Conservation (phyloP, 2,329 filamentous ascomycete genomes). For the Monosporascus sp. region DNA sequence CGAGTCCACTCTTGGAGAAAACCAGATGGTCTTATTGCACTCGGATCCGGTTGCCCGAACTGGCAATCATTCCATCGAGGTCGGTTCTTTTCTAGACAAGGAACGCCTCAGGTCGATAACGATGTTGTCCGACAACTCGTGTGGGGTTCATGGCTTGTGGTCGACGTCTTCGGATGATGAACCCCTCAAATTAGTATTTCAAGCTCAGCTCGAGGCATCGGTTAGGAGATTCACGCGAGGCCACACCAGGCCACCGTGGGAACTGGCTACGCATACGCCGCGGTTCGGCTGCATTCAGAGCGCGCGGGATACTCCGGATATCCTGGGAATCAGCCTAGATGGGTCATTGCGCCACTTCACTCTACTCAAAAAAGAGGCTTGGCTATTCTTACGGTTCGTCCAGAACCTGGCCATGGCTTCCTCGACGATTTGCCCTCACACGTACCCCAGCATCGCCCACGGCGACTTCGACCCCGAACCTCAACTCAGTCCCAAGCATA, state of each 20-base stretch:
- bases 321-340: constrained; percentile 63
- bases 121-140: constrained; percentile 43
- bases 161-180: constrained; percentile 37
- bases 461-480: constrained; percentile 31
- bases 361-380: constrained; percentile 56
- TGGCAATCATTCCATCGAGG: constrained; percentile 41
- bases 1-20: constrained; percentile 28
- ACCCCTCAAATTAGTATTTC: constrained; percentile 46
- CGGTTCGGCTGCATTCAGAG: constrained; percentile 40
- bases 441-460: constrained; percentile 17
- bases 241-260: constrained; percentile 49
- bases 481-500: constrained; percentile 33
- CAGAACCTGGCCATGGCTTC: constrained; percentile 60
- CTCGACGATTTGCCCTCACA: constrained; percentile 44
- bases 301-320: constrained; percentile 41
- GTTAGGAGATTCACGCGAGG: constrained; percentile 52
- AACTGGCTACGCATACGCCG: constrained; percentile 25
- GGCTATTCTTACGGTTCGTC: constrained; percentile 66
- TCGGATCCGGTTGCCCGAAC: constrained; percentile 40
- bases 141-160: constrained; percentile 46
- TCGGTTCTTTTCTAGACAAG: constrained; percentile 23
- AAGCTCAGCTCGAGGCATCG: constrained; percentile 50
- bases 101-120: constrained; percentile 34
- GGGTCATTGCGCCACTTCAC: constrained; percentile 67
- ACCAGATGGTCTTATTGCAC: constrained; percentile 36